Base-by-base conservation (phyloP, 306 rosid species). In the Acacia confusa region DNA sequence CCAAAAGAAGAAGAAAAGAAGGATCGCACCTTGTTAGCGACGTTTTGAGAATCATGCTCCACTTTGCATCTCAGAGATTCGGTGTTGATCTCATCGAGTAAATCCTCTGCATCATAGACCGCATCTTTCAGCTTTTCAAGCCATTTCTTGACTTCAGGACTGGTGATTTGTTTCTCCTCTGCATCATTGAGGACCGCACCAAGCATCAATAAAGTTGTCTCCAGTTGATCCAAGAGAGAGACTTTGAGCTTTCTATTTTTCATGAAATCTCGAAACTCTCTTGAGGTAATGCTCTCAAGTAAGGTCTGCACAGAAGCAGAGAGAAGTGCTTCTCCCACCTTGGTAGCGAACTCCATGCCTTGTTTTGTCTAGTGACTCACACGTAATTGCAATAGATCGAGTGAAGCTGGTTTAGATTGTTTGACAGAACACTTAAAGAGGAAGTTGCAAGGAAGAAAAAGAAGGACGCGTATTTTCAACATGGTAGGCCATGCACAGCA, bases 1-100 rank as follows among this genome's bases (percentile, higher is more conserved):
- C 65, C 16, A 24, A 58, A 3, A 22, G 69, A 53, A 22, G 69
- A 53, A 43, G 82, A 53, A 22, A 88, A 55, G 25, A 86, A 73
- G 9, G 82, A 77, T 65, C 83, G 71, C 72, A 86, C 85, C 88
- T 84, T 22, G 15, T 38, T 71, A 24, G 2, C 11, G 48, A 9
- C 10, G 3, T 66, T 81, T 43, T 30, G 38, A 48, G 78, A 36
- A n/a, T 64, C 41, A 34, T 0, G 16, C 4, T 72, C 52, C 32
- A 34, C 10, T 50, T 47, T 72, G 74, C 74, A 22, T 72, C 40
- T 44, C 20, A 74, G 60, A 22, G 67, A 70, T 5, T 70, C 55
- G 0, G 74, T 70, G 32, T 44, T 57, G 61, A 84, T 77, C 68
- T 64, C 53, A 19, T 80, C 76, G 9, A 81, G 0, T 7, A 81